These are phyloP conservation scores for Termitomyces bulborhizus DNA, from an alignment of 768 basidiomycete species.

Conservation along the genomic window DNA sequence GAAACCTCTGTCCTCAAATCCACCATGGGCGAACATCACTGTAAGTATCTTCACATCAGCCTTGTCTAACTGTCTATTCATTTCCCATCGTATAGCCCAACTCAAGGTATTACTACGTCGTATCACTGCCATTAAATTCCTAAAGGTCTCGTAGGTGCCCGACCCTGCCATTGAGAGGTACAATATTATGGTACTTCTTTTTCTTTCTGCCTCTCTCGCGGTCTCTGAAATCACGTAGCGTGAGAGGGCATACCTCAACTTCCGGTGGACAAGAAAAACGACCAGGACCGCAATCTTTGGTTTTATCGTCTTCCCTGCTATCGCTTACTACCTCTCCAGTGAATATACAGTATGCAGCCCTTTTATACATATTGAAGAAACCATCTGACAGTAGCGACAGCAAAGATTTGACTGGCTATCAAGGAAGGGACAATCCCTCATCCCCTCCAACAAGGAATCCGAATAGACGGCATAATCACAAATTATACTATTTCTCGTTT, in stretches of 20 bases:
- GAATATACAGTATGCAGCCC: constrained; percentile 32
- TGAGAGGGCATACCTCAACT: constrained; percentile 78
- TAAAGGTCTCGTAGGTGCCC: constrained; percentile 19
- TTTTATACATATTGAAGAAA: background rate
- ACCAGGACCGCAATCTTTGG: constrained; percentile 59
- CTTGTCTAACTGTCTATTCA: constrained; percentile 5
- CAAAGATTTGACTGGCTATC: constrained; percentile 50
- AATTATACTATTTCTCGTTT: constrained; percentile 1
- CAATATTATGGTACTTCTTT: constrained; percentile 37
- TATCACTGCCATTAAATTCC: background rate
- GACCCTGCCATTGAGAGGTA: constrained; percentile 60
- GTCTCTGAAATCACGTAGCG: constrained; percentile 40
- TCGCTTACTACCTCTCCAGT: constrained; percentile 44
- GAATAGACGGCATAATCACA: constrained; percentile 10
- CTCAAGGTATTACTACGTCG: constrained; percentile 40
- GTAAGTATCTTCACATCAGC: constrained; percentile 24
- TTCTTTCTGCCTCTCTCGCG: background rate
- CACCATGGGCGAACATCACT: constrained; percentile 58
- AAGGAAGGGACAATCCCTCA: constrained; percentile 34
- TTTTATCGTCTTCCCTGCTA: constrained; percentile 57
- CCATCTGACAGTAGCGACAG: constrained; percentile 8
- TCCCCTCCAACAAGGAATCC: constrained; percentile 14
- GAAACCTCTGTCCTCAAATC: constrained; percentile 22
- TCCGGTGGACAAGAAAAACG: constrained; percentile 70
- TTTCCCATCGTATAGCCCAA: constrained; percentile 35